A percentile compares a stretch with the other conserved stretches of the same genome.
These are phyloP conservation scores for Claviceps purpurea DNA, from an alignment of 2,329 filamentous ascomycete species.

Conservation along the genomic window DNA sequence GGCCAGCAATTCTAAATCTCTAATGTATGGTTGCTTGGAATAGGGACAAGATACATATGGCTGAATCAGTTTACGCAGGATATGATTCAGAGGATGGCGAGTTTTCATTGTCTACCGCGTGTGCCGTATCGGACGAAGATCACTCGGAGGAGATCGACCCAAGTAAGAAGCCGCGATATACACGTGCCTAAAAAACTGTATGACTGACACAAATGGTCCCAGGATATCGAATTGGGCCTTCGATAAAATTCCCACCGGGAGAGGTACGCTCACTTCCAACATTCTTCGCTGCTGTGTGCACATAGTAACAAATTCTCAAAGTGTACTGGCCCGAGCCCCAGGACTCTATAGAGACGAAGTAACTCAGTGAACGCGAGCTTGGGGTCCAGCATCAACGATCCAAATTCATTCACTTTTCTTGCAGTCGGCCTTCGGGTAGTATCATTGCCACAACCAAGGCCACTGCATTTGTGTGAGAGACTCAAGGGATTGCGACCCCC, in stretches of 20 bases:
- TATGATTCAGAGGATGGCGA: slow-evolving; percentile 5
- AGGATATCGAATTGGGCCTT: slow-evolving; percentile 29
- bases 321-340: slow-evolving; percentile 40
- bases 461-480: slow-evolving; percentile 44
- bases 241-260: slow-evolving; percentile 26
- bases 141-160: slow-evolving; percentile 20
- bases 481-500: not conserved
- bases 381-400: too few species aligned
- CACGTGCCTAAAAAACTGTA: not conserved
- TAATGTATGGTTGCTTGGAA: not conserved
- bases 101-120: not conserved
- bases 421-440: slow-evolving; percentile 37
- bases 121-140: not conserved
- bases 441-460: slow-evolving; percentile 35
- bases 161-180: slow-evolving; percentile 15
- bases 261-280: slow-evolving; percentile 18
- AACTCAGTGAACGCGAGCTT: slow-evolving; percentile 8
- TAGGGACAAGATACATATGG: too few species aligned
- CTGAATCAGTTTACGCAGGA: not conserved
- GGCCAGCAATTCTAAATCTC: not conserved
- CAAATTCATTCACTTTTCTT: slow-evolving; percentile 13
- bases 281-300: slow-evolving; percentile 1
- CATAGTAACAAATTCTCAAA: slow-evolving; percentile 36
- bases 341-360: slow-evolving; percentile 21
- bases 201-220: not conserved